A percentile compares a stretch with the other conserved stretches of the same genome.
Conservation (phyloP, 2,329 filamentous ascomycete species). For the Hirsutella thompsonii region DNA sequence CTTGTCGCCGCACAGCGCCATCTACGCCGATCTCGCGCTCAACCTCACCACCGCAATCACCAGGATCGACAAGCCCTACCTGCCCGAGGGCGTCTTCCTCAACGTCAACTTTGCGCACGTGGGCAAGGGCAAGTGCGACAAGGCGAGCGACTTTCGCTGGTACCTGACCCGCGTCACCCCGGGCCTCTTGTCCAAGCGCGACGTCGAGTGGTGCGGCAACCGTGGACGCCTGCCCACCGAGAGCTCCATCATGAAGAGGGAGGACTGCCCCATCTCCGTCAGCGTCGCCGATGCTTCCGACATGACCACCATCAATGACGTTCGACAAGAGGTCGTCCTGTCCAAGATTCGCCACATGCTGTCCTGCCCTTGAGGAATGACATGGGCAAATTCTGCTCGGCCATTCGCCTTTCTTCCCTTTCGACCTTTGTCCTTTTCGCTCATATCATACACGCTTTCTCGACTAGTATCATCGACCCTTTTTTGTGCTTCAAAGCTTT, state of each 20-base stretch:
- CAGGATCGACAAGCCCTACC: slow-evolving; percentile 44
- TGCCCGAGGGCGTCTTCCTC: slow-evolving; percentile 46
- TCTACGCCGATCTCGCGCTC: slow-evolving; percentile 53
- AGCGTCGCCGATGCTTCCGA: slow-evolving; percentile 47
- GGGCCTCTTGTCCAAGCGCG: slow-evolving; percentile 36
- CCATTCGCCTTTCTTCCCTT: not conserved
- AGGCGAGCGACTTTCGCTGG: slow-evolving; percentile 44
- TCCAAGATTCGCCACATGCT: slow-evolving; percentile 13
- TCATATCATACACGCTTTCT: no score
- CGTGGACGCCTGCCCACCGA: slow-evolving; percentile 44
- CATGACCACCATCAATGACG: slow-evolving; percentile 37
- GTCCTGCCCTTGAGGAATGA: not conserved
- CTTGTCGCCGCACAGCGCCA: slow-evolving; percentile 36
- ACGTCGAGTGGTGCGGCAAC: slow-evolving; percentile 47
- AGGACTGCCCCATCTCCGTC: slow-evolving; percentile 48
- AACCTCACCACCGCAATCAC: slow-evolving; percentile 44
- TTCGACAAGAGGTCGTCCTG: slow-evolving; percentile 16
- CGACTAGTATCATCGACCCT: no score
- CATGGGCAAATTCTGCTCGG: no score
- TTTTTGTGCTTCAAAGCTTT: no score
- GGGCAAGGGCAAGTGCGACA: slow-evolving; percentile 35
- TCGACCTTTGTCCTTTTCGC: no score
- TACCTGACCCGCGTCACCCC: slow-evolving; percentile 50
- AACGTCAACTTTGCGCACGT: slow-evolving; percentile 55
- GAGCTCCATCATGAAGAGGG: slow-evolving; percentile 31